Evolutionary conservation across 179 eudicot genomes (phyloP).

Genomic region (Carnegiea gigantea): DNA sequence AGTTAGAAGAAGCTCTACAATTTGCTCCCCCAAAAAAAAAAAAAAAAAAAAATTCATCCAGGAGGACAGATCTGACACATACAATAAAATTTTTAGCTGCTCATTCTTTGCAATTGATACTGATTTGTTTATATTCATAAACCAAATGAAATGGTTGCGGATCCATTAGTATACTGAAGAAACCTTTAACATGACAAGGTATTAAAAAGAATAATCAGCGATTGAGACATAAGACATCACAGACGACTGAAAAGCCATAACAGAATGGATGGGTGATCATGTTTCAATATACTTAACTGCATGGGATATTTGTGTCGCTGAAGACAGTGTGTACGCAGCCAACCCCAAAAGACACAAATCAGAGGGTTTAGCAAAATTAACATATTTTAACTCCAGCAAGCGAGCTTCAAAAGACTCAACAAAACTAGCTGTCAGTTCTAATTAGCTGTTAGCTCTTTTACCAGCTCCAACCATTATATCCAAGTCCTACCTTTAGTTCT

Average conservation of each 20-base stretch:
- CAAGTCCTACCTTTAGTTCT: too few relatives aligned
- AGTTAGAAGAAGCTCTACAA: too few relatives aligned
- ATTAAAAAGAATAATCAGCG: neutral
- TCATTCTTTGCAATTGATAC: neutral
- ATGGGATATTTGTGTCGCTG: neutral
- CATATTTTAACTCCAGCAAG: neutral
- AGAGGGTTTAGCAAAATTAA: neutral
- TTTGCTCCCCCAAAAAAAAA: too few relatives aligned
- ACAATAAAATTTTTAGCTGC: neutral
- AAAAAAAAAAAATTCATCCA: too few relatives aligned
- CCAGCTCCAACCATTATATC: too few relatives aligned
- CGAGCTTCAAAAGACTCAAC: neutral
- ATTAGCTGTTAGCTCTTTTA: too few relatives aligned
- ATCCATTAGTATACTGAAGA: slow-evolving; percentile 15
- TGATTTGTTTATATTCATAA: neutral
- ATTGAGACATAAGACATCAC: neutral
- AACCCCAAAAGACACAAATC: neutral
- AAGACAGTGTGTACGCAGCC: neutral
- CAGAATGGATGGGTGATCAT: neutral
- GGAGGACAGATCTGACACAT: too few relatives aligned
- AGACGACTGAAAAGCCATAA: neutral
- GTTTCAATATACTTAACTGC: neutral
- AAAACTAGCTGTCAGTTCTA: too few relatives aligned
- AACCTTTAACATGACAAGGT: neutral
- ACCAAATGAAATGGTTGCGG: slow-evolving; percentile 1